Percentiles rank a stretch among this genome's conserved stretches.
These are phyloP conservation scores for Chlamydomonas sphaeroides DNA, from an alignment of 139 green algal species.

Conservation along the genomic window DNA sequence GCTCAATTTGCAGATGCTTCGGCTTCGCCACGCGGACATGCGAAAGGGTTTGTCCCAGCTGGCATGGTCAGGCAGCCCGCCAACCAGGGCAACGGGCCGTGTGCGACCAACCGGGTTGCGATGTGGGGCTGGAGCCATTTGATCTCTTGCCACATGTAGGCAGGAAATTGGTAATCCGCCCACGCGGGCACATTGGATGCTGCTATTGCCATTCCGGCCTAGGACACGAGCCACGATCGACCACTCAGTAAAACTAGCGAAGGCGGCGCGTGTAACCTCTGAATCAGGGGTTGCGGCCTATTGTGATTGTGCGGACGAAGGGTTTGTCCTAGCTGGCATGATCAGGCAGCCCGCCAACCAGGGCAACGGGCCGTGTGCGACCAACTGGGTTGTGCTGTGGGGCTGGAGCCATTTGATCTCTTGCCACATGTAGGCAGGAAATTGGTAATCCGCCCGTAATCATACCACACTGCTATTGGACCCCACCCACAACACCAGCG, in stretches of 20 bases:
- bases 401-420: conserved; percentile 79
- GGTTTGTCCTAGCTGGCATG: too few relatives aligned
- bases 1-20: too few relatives aligned
- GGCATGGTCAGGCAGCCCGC: not conserved
- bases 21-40: too few relatives aligned
- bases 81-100: not conserved
- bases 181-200: too few relatives aligned
- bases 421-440: conserved; percentile 60
- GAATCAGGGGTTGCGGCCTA: too few relatives aligned
- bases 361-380: conserved; percentile 1
- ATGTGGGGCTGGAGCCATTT: conserved; percentile 77
- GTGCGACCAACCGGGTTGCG: conserved; percentile 36
- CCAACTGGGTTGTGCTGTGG: conserved; percentile 45
- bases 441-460: conserved; percentile 71
- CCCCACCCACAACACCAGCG: too few relatives aligned
- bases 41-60: not conserved
- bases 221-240: too few relatives aligned
- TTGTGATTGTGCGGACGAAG: too few relatives aligned
- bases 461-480: too few relatives aligned
- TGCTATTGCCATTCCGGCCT: too few relatives aligned
- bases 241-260: too few relatives aligned
- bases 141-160: conserved; percentile 69
- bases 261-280: too few relatives aligned
- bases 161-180: conserved; percentile 83
- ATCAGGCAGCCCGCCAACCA: not conserved